A percentile compares a stretch with the other conserved stretches of the same genome.
Conservation (phyloP, 768 basidiomycete genomes). For the Kwoniella dendrophila region DNA sequence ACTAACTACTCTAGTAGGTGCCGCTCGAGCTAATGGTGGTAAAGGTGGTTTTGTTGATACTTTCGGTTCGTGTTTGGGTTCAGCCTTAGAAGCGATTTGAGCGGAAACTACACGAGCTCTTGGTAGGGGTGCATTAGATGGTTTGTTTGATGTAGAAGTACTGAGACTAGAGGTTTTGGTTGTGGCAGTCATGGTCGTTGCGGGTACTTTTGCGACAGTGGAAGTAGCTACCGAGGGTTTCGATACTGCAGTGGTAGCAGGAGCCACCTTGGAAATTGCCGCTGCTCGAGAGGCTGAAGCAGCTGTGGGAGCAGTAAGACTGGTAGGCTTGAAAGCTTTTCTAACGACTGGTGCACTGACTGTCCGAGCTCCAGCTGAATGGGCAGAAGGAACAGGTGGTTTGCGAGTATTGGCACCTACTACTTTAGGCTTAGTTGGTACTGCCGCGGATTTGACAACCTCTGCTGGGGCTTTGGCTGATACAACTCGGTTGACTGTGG, state of each 20-base stretch:
- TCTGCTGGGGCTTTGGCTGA: slow-evolving; percentile 1
- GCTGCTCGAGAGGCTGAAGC: slow-evolving; percentile 11
- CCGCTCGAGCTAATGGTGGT: slow-evolving; percentile 6
- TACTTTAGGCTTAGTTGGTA: slow-evolving; percentile 7
- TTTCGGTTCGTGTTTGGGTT: slow-evolving; percentile 16
- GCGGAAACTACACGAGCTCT: slow-evolving; percentile 18
- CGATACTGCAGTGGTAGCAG: slow-evolving; percentile 5
- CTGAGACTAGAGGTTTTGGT: not conserved
- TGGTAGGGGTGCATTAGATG: not conserved
- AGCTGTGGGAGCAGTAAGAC: slow-evolving; percentile 16
- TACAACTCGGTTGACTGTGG: not conserved
- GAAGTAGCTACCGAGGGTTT: slow-evolving; percentile 20
- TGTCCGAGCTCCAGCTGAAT: slow-evolving; percentile 6
- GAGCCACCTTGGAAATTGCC: slow-evolving; percentile 2
- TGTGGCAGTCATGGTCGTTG: not conserved
- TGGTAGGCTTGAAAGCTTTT: slow-evolving; percentile 39
- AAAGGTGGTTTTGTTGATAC: slow-evolving; percentile 8
- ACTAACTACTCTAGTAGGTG: slow-evolving; percentile 17
- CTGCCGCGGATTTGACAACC: not conserved
- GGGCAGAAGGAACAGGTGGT: slow-evolving; percentile 24
- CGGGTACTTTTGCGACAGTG: slow-evolving; percentile 8
- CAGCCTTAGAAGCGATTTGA: slow-evolving; percentile 17
- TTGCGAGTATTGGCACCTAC: slow-evolving; percentile 6
- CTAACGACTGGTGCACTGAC: slow-evolving; percentile 21
- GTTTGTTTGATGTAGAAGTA: not conserved